Percentiles rank a stretch among this genome's conserved stretches.
Evolutionary conservation across 208 protist genomes (phyloP).

Genomic region (Tritrichomonas foetus): DNA sequence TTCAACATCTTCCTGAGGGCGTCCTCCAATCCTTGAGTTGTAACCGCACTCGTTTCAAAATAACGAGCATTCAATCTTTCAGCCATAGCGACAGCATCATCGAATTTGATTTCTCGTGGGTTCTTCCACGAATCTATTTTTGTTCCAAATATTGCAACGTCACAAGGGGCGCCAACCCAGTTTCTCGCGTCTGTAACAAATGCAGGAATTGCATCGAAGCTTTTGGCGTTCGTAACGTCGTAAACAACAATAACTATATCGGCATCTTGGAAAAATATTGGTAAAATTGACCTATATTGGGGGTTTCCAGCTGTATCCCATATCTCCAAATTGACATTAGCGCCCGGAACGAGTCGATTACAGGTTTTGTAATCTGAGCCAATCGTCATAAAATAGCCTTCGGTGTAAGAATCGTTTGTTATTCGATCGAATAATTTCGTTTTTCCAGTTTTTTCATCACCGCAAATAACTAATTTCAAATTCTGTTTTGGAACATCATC

Average conservation of each 20-base stretch:
- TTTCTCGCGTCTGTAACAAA: constrained; percentile 34
- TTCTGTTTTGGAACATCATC: neutral
- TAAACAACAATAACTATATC: neutral
- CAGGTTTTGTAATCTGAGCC: neutral
- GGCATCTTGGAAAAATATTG: neutral
- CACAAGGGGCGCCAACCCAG: neutral
- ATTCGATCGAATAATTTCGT: constrained; percentile 32
- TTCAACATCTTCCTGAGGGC: neutral
- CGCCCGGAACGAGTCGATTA: neutral
- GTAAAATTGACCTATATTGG: neutral
- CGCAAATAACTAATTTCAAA: neutral
- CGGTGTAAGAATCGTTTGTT: neutral
- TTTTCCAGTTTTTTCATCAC: constrained; percentile 33
- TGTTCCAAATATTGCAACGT: neutral
- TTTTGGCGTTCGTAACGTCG: neutral
- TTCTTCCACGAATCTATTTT: constrained; percentile 21
- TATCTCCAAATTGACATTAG: constrained; percentile 18
- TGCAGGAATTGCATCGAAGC: neutral
- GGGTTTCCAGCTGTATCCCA: constrained; percentile 17
- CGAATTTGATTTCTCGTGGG: neutral
- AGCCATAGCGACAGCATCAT: neutral
- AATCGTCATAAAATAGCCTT: constrained; percentile 14
- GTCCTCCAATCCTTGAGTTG: neutral
- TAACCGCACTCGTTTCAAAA: constrained; percentile 25
- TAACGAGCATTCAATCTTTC: constrained; percentile 18